Evolutionary conservation across 2,329 filamentous ascomycete genomes (phyloP).

Genomic region (Hypoxylon sp.): DNA sequence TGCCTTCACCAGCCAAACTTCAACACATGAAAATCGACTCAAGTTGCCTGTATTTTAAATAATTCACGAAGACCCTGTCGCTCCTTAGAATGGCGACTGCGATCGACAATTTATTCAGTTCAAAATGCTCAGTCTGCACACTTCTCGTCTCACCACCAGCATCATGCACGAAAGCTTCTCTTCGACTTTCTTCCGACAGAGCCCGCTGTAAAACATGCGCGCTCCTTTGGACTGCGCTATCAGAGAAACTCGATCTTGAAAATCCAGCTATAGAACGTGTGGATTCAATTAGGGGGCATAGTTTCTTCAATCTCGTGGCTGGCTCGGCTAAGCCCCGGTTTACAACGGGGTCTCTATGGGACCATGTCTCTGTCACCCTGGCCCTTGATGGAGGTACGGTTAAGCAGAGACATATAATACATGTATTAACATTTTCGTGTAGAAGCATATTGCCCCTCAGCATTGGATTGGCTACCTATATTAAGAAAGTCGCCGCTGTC

Average conservation of each 20-base stretch:
- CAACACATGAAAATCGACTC: neutral
- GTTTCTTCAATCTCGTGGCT: constrained; percentile 14
- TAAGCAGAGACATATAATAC: neutral
- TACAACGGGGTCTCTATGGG: constrained; percentile 15
- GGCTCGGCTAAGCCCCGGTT: constrained; percentile 5
- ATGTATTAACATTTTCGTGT: neutral
- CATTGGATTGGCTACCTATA: constrained; percentile 14
- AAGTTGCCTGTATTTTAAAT: neutral
- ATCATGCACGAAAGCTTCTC: neutral
- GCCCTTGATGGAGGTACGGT: constrained; percentile 26
- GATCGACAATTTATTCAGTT: neutral
- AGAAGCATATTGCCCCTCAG: constrained; percentile 8
- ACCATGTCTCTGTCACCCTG: constrained; percentile 15
- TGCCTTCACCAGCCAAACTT: neutral
- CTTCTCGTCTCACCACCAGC: constrained; percentile 5
- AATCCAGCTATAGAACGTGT: constrained; percentile 10
- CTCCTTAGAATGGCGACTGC: neutral
- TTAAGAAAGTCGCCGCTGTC: constrained; percentile 1
- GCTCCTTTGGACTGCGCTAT: constrained; percentile 15
- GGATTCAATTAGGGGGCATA: constrained; percentile 21
- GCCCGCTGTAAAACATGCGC: constrained; percentile 11
- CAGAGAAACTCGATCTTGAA: constrained; percentile 15
- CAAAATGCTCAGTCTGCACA: constrained; percentile 5
- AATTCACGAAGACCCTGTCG: neutral
- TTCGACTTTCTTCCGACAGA: constrained; percentile 10